phyloP scores from a whole-genome alignment of 108 stramenopile species.

The Pseudonitzschia multiseries region DNA sequence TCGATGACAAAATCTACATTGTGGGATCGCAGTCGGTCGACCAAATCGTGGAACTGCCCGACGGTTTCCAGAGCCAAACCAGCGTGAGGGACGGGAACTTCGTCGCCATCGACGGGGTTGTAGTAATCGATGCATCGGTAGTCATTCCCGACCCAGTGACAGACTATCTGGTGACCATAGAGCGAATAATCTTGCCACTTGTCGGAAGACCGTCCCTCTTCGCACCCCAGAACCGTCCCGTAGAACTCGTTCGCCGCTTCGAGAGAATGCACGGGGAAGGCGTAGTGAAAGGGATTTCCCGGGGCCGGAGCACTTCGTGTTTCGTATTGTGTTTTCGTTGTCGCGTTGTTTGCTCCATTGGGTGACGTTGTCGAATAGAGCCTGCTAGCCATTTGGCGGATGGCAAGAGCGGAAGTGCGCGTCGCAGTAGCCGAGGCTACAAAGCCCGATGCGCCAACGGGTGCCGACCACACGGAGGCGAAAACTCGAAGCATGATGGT shows the following conservation, averaged over 20 bases:
- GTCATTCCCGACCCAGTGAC: conserved; percentile 90
- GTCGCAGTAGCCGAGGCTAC: background rate
- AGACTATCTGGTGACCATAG: conserved; percentile 95
- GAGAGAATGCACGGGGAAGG: conserved; percentile 95
- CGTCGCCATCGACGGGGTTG: conserved; percentile 99
- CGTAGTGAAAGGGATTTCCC: conserved; percentile 92
- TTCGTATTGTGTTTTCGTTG: conserved; percentile 40
- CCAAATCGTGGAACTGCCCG: conserved; percentile 84
- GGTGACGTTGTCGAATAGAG: background rate
- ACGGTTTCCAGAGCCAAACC: conserved; percentile 89
- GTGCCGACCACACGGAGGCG: background rate
- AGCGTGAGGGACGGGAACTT: conserved; percentile 97
- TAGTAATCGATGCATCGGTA: conserved; percentile 93
- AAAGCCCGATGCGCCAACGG: background rate
- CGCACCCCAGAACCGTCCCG: conserved; percentile 82
- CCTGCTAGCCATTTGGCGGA: background rate
- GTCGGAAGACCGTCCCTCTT: conserved; percentile 83
- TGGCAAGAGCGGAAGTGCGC: background rate
- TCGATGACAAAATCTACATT: conserved; percentile 90
- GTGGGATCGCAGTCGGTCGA: conserved; percentile 64
- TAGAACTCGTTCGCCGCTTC: conserved; percentile 91
- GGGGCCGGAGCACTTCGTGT: conserved; percentile 74
- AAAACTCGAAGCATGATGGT: conserved; percentile 6
- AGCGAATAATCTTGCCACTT: conserved; percentile 98
- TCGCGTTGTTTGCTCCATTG: background rate